Conservation (phyloP, 371 early-diverging fungal genomes). For the Rozella allomycis region DNA sequence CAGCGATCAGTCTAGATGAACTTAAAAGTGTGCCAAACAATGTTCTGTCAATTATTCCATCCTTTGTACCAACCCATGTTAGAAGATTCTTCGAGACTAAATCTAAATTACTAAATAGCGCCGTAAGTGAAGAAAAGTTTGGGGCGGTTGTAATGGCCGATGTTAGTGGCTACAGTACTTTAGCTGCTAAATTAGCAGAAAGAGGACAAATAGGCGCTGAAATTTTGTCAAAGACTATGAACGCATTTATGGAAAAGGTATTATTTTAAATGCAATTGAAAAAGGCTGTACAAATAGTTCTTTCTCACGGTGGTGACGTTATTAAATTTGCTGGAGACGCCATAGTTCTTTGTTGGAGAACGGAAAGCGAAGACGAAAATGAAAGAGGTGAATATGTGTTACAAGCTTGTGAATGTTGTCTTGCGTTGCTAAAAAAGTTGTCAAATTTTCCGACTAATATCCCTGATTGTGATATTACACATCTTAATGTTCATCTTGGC, state of each 20-base stretch:
- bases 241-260: constrained; percentile 26
- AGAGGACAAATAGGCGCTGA: constrained; percentile 19
- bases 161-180: constrained; percentile 17
- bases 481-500: constrained; percentile 22
- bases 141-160: not conserved
- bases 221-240: constrained; percentile 21
- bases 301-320: constrained; percentile 23
- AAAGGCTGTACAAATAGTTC: constrained; percentile 15
- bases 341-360: constrained; percentile 27
- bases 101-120: too few relatives aligned
- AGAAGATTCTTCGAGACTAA: too few relatives aligned
- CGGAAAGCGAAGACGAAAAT: constrained; percentile 4
- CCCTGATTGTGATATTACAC: constrained; percentile 9
- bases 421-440: constrained; percentile 16
- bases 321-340: constrained; percentile 34
- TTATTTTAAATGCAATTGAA: not conserved
- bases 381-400: constrained; percentile 18
- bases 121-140: too few relatives aligned
- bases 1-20: too few relatives aligned
- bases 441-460: constrained; percentile 19
- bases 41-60: too few relatives aligned
- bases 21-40: too few relatives aligned
- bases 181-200: constrained; percentile 18
- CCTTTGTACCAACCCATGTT: too few relatives aligned
- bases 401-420: constrained; percentile 23